Conservation (phyloP, 495 filamentous ascomycete species). For the Penicillium canariense region DNA sequence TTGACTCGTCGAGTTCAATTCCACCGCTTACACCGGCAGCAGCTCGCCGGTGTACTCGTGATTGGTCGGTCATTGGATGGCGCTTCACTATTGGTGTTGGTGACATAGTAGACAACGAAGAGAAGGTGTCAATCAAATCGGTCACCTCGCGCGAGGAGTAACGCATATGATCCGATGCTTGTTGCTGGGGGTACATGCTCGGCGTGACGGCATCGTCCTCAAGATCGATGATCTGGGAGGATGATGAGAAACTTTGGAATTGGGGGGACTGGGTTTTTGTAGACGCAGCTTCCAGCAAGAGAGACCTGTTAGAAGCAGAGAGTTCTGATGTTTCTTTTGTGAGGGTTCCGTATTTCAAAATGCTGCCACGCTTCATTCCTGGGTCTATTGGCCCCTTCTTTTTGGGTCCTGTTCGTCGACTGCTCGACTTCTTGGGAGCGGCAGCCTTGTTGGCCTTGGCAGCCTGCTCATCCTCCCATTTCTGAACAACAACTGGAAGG, state of each 20-base stretch:
- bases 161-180: background rate
- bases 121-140: slow-evolving; percentile 29
- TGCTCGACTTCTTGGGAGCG: slow-evolving; percentile 32
- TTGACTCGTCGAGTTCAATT: slow-evolving; percentile 17
- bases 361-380: slow-evolving; percentile 45
- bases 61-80: slow-evolving; percentile 18
- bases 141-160: slow-evolving; percentile 23
- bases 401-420: slow-evolving; percentile 33
- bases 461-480: slow-evolving; percentile 66
- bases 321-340: slow-evolving; percentile 40
- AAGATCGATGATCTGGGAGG: slow-evolving; percentile 7
- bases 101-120: slow-evolving; percentile 24
- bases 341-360: slow-evolving; percentile 46
- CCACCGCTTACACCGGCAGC: slow-evolving; percentile 8
- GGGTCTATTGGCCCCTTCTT: slow-evolving; percentile 46
- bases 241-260: slow-evolving; percentile 6
- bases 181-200: slow-evolving; percentile 21
- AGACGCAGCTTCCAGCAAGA: slow-evolving; percentile 33
- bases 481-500: slow-evolving; percentile 67
- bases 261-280: slow-evolving; percentile 17
- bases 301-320: slow-evolving; percentile 31
- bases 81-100: slow-evolving; percentile 24
- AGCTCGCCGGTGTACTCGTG: slow-evolving; percentile 10
- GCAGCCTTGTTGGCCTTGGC: slow-evolving; percentile 32
- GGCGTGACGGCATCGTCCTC: slow-evolving; percentile 15